Conservation (phyloP, 805 yeast genomes). For the Metschnikowia lochheadii region DNA sequence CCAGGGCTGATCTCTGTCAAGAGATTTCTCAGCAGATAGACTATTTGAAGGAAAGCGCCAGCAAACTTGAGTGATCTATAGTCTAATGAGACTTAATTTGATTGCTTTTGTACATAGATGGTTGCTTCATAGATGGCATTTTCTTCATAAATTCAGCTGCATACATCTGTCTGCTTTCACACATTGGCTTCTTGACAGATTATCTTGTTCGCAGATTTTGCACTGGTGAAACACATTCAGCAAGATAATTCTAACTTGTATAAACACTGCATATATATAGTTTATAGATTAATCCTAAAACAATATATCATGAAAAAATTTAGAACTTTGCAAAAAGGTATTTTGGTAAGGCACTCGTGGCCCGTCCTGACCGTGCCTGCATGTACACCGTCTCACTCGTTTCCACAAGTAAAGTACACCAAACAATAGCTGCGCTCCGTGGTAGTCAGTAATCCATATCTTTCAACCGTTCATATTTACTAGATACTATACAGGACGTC, state of each 20-base stretch:
- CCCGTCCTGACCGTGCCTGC: neutral
- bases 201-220: neutral
- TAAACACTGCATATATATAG: no score
- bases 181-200: neutral
- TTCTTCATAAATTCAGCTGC: no score
- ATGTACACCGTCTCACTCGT: neutral
- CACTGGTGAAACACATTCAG: neutral
- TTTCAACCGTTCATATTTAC: neutral
- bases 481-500: neutral
- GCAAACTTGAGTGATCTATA: constrained; percentile 28
- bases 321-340: neutral
- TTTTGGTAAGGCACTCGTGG: neutral
- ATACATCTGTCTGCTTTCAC: no score
- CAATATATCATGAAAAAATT: neutral
- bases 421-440: neutral
- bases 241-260: no score
- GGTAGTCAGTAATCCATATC: neutral
- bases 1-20: constrained; percentile 41
- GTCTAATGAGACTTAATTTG: neutral
- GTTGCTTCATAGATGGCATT: no score
- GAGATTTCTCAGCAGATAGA: constrained; percentile 47
- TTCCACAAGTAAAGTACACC: neutral
- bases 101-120: neutral
- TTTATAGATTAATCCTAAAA: no score
- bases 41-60: constrained; percentile 28